phyloP scores from a whole-genome alignment of 345 rosid species.

The Cardamine resedifolia region DNA sequence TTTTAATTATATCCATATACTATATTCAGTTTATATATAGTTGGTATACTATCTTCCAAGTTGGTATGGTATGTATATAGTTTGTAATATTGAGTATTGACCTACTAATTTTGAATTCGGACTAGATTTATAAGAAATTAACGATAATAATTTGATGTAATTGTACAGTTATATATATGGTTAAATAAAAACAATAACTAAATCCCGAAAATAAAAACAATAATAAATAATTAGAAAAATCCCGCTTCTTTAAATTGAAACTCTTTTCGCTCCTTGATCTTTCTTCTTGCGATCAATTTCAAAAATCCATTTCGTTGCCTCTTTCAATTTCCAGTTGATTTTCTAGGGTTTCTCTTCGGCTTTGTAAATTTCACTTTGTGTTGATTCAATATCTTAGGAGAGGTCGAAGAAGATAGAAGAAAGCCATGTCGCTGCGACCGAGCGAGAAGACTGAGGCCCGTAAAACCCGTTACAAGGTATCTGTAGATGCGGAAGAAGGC shows the following conservation, averaged over 20 bases:
- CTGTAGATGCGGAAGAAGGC: conserved; percentile 36
- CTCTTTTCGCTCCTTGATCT: neutral
- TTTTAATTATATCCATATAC: too few relatives aligned
- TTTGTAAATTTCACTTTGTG: neutral
- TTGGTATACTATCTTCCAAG: too few relatives aligned
- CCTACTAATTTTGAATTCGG: too few relatives aligned
- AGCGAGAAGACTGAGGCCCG: conserved; percentile 27
- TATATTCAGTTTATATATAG: too few relatives aligned
- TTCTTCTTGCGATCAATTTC: neutral
- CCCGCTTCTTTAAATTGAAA: neutral
- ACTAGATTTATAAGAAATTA: too few relatives aligned
- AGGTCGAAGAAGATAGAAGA: neutral
- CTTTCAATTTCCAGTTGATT: neutral
- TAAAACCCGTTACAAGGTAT: conserved; percentile 31
- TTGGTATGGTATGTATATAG: too few relatives aligned
- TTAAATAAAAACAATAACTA: too few relatives aligned
- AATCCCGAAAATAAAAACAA: too few relatives aligned
- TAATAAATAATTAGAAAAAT: too few relatives aligned
- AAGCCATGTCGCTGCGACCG: conserved; percentile 37
- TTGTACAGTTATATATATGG: too few relatives aligned
- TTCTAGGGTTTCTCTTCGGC: neutral
- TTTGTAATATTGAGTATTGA: too few relatives aligned
- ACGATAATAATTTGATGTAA: too few relatives aligned
- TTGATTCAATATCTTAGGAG: neutral
- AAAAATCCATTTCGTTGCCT: neutral